Base-by-base conservation (phyloP, 306 rosid species). In the Gynostemma pentaphyllum region DNA sequence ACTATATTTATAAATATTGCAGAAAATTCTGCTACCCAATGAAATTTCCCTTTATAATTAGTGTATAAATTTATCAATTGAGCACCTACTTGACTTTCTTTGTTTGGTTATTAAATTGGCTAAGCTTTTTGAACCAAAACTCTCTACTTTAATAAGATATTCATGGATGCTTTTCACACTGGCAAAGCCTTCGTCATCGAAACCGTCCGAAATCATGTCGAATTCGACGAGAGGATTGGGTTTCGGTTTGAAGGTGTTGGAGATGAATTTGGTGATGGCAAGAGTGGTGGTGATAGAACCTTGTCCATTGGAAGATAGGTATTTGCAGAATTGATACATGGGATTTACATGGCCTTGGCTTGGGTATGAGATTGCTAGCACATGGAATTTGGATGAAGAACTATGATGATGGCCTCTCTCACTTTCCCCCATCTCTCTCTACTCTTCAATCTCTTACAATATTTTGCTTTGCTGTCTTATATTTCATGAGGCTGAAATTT, bases 341-440 rank as follows among this genome's bases (percentile, higher is more conserved):
- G 91, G 91, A 26, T 85, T 85, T 40, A 81, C 19, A 76, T 81
- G 87, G n/a, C 87, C 91, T 57, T 85, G 91, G 23, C 78, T 62
- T 66, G 91, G 91, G 26, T 79, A 85, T 22, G 91, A 81, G 52
- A 85, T 0, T 49, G 47, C 50, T 69, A 85, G 53, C 5, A 79
- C 73, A 65, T 85, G 81, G 59, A 16, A 9, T 5, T 34, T 64
- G n/a, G n/a, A n/a, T n/a, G n/a, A n/a, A n/a, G n/a, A n/a, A n/a
- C n/a, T n/a, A n/a, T n/a, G n/a, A n/a, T n/a, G n/a, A n/a, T n/a
- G n/a, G n/a, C 26, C 30, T 16, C 11, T 8, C 29, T 19, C 57
- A n/a, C n/a, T 29, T 30, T 47, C 62, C 4, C 7, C 69, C 69
- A 64, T 64, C 45, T 32, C 54, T 45, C 52, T 63, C 53, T 16